Conservation (phyloP, 106 monocot species). For the Cymbidium sinense region DNA sequence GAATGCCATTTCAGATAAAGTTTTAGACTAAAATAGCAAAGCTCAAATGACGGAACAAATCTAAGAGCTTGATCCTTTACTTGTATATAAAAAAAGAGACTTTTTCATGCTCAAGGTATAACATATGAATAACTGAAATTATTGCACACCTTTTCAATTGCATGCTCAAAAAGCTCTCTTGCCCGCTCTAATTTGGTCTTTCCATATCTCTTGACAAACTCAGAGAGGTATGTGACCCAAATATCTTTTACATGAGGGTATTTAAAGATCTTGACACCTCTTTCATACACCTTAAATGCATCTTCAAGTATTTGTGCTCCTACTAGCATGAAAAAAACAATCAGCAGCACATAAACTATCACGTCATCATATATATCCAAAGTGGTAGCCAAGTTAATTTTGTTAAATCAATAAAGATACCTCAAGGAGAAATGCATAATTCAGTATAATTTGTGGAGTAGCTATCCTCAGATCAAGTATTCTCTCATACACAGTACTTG, state of each 20-base stretch:
- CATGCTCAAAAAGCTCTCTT: conserved; percentile 87
- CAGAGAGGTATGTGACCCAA: conserved; percentile 92
- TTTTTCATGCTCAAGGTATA: not conserved
- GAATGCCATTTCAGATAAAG: not conserved
- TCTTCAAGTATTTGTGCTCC: conserved; percentile 97
- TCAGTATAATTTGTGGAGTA: conserved; percentile 91
- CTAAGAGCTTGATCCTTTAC: not conserved
- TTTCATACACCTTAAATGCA: conserved; percentile 99
- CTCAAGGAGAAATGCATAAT: conserved; percentile 95
- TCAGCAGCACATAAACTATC: not conserved
- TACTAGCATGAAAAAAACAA: conserved; percentile 21
- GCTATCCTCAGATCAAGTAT: conserved; percentile 96
- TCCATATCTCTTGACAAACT: conserved; percentile 93
- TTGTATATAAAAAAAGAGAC: not conserved
- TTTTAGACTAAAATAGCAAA: not conserved
- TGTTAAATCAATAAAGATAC: conserved; percentile 19
- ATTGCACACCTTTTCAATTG: conserved; percentile 65
- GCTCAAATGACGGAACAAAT: not conserved
- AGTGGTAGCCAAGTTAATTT: not conserved
- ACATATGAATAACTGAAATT: not conserved
- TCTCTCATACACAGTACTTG: conserved; percentile 83
- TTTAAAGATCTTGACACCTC: conserved; percentile 97
- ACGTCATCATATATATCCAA: not conserved
- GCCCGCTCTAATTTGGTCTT: conserved; percentile 81
- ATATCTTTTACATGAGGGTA: conserved; percentile 97